Evolutionary conservation across 495 filamentous ascomycete species (phyloP), one percentile per base, ranked within the genome.

Genomic region (Antarctomyces pellizariae): DNA sequence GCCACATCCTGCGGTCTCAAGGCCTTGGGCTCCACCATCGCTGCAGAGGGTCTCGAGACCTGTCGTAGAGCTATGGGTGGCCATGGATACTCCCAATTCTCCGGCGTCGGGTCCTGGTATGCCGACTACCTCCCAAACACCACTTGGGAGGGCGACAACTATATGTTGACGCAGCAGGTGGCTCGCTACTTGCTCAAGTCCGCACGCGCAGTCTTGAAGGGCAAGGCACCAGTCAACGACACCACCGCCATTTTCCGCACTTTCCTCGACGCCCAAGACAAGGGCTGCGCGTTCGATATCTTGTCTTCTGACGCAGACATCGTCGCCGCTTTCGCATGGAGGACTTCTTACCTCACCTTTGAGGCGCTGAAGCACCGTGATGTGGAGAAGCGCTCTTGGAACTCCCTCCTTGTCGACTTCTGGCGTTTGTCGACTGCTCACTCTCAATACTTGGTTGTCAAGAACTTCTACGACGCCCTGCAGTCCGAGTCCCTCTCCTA

Each of bases 101-200:
- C 59, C 34, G 73, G 73, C 7, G 72, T 78, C 34, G 67, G 67
- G 3, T 37, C 58, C 4, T 64, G 59, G 52, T 78, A 74, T 42
- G 51, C 73, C 4, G 67, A 75, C 36, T 71, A 74, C 41, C 52
- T 75, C 0, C 67, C 73, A 11, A 73, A 68, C 0, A 54, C 67
- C 14, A 77, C 72, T 7, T 67, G 57, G 48, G 63, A 67, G 44
- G 49, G 73, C 21, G 74, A 78, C 44, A 78, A 78, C 49, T 76
- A 71, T 41, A 75, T 78, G 67, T 50, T 78, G 24, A 70, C 68
- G 18, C 74, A 78, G 38, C 74, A 80, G 51, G 71, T 75, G n/a
- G 66, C 70, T 3, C 56, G 71, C 35, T 75, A 75, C 21, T 38
- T 55, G 7, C 35, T 52, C 12, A 55, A 55, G 36, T 35, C 41